Conservation (phyloP, 2,329 filamentous ascomycete species). For the Thermoascus crustaceus region DNA sequence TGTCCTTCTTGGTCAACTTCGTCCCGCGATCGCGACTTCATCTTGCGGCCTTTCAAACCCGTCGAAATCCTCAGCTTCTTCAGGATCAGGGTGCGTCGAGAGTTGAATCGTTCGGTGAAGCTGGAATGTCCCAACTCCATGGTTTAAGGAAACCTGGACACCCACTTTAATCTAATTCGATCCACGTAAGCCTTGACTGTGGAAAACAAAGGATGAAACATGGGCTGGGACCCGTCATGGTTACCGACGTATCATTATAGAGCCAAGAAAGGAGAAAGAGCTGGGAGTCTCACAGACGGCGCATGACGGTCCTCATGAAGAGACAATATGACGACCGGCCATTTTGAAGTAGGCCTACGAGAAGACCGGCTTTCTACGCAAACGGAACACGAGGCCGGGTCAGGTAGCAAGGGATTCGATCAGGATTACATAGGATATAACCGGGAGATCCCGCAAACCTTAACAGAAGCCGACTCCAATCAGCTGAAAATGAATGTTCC, state of each 20-base stretch:
- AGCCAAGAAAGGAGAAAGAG: too few species aligned
- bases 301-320: conserved; percentile 1
- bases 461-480: neutral
- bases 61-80: conserved; percentile 19
- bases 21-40: conserved; percentile 3
- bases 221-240: neutral
- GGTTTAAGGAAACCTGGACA: too few species aligned
- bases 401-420: conserved; percentile 21
- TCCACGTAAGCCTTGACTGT: too few species aligned
- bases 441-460: neutral
- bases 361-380: conserved; percentile 13
- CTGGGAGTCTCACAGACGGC: neutral
- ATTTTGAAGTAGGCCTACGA: conserved; percentile 18
- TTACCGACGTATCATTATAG: neutral
- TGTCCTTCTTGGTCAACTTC: conserved; percentile 9
- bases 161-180: too few species aligned
- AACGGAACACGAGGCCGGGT: conserved; percentile 25
- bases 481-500: too few species aligned
- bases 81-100: neutral
- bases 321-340: conserved; percentile 14
- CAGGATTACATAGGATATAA: conserved; percentile 23
- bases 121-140: neutral
- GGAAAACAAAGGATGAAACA: too few species aligned
- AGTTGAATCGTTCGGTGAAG: neutral
- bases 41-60: neutral